phyloP scores from a whole-genome alignment of 345 rosid genomes.

The Kandelia obovata region DNA sequence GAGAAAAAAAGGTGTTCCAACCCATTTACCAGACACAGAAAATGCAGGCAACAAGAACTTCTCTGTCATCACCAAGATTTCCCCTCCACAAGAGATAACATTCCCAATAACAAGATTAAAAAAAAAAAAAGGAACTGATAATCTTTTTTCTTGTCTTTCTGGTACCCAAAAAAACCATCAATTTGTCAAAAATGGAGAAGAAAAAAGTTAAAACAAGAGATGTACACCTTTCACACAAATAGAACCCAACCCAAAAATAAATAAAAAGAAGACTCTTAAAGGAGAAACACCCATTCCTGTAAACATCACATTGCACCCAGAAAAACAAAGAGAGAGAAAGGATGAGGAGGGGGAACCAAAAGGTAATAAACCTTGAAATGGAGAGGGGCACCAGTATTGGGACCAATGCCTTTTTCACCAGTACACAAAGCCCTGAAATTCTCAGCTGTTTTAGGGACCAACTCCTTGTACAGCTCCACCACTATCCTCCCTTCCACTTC shows the following conservation, averaged over 20 bases:
- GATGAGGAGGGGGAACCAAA: neutral
- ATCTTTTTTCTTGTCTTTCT: too few relatives aligned
- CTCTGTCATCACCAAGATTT: too few relatives aligned
- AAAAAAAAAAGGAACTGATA: too few relatives aligned
- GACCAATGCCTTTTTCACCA: constrained; percentile 27
- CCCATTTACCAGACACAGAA: too few relatives aligned
- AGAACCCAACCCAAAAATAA: neutral
- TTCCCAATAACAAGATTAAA: too few relatives aligned
- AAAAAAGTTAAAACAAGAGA: too few relatives aligned
- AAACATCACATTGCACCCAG: neutral
- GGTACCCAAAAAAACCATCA: too few relatives aligned
- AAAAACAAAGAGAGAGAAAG: neutral
- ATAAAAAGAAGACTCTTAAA: neutral
- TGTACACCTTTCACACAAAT: neutral
- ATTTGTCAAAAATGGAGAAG: too few relatives aligned
- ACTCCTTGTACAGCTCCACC: constrained; percentile 17
- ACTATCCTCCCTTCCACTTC: constrained; percentile 19
- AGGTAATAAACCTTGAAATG: constrained; percentile 16
- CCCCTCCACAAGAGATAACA: too few relatives aligned
- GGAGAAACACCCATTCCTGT: neutral
- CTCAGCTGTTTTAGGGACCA: constrained; percentile 24
- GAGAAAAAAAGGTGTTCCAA: too few relatives aligned
- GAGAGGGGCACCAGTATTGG: constrained; percentile 20
- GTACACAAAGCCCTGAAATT: constrained; percentile 28
- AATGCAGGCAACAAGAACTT: too few relatives aligned